These are phyloP conservation scores for Diplodia seriata DNA, from an alignment of 2,329 filamentous ascomycete species.

Conservation along the genomic window DNA sequence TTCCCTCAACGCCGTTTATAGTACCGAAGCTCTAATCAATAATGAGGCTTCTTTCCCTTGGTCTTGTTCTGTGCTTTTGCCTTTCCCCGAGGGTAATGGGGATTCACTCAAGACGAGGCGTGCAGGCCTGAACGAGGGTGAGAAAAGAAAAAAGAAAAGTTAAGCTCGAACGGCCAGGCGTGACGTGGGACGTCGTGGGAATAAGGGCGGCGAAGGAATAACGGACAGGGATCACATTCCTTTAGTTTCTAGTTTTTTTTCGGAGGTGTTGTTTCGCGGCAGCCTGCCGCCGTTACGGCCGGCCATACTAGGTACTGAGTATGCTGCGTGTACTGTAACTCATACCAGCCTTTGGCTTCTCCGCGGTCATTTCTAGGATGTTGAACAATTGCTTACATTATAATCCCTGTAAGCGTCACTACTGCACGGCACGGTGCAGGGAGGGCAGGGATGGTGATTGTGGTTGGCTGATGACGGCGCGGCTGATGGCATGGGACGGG, in stretches of 20 bases:
- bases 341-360: neutral
- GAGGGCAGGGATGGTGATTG: slow-evolving; percentile 7
- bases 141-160: neutral
- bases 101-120: neutral
- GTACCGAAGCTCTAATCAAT: slow-evolving; percentile 1
- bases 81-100: neutral
- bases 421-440: slow-evolving; percentile 11
- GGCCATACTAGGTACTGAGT: neutral
- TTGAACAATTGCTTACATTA: neutral
- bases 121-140: neutral
- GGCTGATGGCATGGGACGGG: neutral
- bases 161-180: neutral
- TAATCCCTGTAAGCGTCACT: neutral
- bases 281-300: neutral
- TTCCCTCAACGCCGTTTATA: neutral
- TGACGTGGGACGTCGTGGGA: neutral
- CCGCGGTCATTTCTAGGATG: neutral
- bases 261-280: neutral
- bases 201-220: neutral
- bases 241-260: neutral
- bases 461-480: neutral
- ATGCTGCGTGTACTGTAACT: neutral
- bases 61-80: slow-evolving; percentile 2
- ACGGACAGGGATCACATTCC: neutral
- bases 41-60: slow-evolving; percentile 13